Base-by-base conservation (phyloP, 202 grass and related monocot genomes). In the Setaria italica region DNA sequence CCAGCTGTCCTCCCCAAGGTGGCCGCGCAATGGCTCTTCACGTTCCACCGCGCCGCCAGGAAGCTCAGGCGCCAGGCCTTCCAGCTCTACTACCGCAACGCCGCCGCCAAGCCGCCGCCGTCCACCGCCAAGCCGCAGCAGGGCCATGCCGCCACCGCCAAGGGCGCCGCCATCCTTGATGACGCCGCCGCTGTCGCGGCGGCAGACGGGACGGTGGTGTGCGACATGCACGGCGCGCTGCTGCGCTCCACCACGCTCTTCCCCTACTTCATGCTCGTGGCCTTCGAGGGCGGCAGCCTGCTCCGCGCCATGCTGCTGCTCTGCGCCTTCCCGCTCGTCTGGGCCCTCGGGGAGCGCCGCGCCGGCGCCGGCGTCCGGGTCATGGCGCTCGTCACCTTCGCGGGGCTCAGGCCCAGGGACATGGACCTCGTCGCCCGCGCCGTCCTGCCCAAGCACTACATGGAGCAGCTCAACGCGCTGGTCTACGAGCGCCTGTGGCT, bases 231-330 rank as follows among this genome's bases (percentile, higher is more conserved):
- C 50, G 91, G 83, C 58, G 65, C 87, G 32, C 82, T 99, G 25
- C 88, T 99, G 15, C 67, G 90, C 55, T 77, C 91, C 21, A 37
- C 48, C 0, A 63, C 82, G 34, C 60, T 85, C 19, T 99, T 99
- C 76, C 93, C 96, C 66, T 99, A 86, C 96, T 99, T 99, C 93
- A 99, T 99, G 93, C 88, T 99, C 17, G 90, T 99, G 50, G 91
- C 96, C 20, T 96, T 70, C 55, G 96, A 99, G 91, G 96, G 91
- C 1, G 96, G 93, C 19, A 84, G 93, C 81, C 60, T 92, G 3
- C 43, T 92, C 11, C 88, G 96, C 35, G 89, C 91, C 15, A 5
- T 87, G 67, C 69, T 99, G 4, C 69, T 99, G 62, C 90, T 99
- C 73, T 77, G 80, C 39, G 57, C 50, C 1, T 91, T 51, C 49